Evolutionary conservation across 306 rosid species (phyloP), one percentile per base, ranked within the genome.

Genomic region (Luffa acutangula): DNA sequence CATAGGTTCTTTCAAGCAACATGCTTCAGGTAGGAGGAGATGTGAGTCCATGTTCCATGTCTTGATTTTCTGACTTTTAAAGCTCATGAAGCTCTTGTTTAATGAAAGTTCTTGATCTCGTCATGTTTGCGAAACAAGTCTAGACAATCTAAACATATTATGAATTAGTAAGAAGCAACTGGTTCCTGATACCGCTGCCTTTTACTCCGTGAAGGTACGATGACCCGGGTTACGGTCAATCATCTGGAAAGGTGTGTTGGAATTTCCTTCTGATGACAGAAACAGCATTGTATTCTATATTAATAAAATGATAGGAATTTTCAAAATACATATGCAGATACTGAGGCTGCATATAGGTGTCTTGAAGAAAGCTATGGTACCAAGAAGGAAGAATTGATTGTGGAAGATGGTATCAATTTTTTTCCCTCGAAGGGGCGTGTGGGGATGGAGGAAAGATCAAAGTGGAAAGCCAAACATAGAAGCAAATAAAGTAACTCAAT

Each of bases 241-340:
- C 93, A 83, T 85, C 93, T 2, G 93, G 93, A 75, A 90, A 90
- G 93, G 93, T 90, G 83, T 63, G 93, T 88, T 78, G 64, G 79
- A 58, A 78, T 63, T 60, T 76, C 73, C 60, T 58, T 72, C 31
- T 13, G 39, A 57, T n/a, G 25, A 59, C 53, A n/a, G 56, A 77
- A 76, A 41, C 6, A 76, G 42, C 15, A n/a, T 21, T 33, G 33
- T 34, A 74, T 15, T 33, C 39, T 49, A 51, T 74, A 74, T 31
- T 5, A 34, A 51, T 74, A 2, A 7, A 45, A 51, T 48, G 78
- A 48, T 72, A 74, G 46, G 60, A 74, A 51, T n/a, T 74, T 39
- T 74, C 60, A 74, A 88, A 90, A 88, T 64, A 90, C 93, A 60
- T 90, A 90, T 80, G 90, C 91, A 20, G 93, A 90, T 90, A 90